Percentiles rank a stretch among this genome's conserved stretches.
phyloP scores from a whole-genome alignment of 768 basidiomycete species.

The Hygrocybe punicea region DNA sequence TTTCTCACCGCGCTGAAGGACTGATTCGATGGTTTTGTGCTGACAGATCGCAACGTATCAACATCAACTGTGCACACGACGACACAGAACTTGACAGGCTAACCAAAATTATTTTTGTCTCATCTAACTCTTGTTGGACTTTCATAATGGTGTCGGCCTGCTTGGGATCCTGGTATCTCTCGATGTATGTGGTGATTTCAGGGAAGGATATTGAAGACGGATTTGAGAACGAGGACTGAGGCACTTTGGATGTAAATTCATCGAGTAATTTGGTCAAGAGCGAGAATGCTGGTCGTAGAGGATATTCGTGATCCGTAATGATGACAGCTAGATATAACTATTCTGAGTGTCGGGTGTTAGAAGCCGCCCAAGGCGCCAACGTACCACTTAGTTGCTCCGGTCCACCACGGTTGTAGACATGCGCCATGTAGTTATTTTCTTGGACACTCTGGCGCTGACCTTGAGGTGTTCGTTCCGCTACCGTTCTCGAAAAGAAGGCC shows the following conservation, averaged over 20 bases:
- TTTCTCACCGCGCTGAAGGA: slow-evolving; percentile 94
- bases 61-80: background rate
- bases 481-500: slow-evolving; percentile 90
- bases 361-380: slow-evolving; percentile 23
- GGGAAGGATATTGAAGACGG: slow-evolving; percentile 73
- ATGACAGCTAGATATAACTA: slow-evolving; percentile 64
- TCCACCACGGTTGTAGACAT: slow-evolving; percentile 91
- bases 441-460: slow-evolving; percentile 92
- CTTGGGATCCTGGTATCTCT: slow-evolving; percentile 94
- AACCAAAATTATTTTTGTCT: slow-evolving; percentile 97
- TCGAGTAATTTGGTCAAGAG: slow-evolving; percentile 90
- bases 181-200: slow-evolving; percentile 69
- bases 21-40: slow-evolving; percentile 99
- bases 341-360: background rate
- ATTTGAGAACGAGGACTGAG: slow-evolving; percentile 62
- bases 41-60: slow-evolving; percentile 30
- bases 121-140: slow-evolving; percentile 96
- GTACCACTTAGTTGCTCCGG: slow-evolving; percentile 79
- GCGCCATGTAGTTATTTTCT: slow-evolving; percentile 89
- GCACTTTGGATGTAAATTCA: slow-evolving; percentile 81
- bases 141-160: slow-evolving; percentile 98
- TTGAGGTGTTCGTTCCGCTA: slow-evolving; percentile 79
- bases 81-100: slow-evolving; percentile 21
- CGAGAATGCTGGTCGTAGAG: slow-evolving; percentile 94
- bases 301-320: slow-evolving; percentile 94